A percentile compares a stretch with the other conserved stretches of the same genome.
Evolutionary conservation across 2,329 filamentous ascomycete genomes (phyloP).

Genomic region (Epicoccum sorghinum): DNA sequence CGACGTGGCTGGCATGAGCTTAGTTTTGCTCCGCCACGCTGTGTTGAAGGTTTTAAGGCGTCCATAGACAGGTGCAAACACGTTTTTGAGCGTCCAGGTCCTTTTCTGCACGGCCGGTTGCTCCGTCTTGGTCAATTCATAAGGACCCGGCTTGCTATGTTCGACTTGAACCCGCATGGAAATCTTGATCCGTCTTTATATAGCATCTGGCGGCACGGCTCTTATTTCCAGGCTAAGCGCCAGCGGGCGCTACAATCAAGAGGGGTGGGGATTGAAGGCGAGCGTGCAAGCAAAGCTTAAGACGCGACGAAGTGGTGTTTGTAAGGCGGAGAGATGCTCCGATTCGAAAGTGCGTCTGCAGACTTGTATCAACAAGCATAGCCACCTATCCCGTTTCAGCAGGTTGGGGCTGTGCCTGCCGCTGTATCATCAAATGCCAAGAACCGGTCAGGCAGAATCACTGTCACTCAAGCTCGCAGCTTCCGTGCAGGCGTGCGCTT

Average conservation of each 20-base stretch:
- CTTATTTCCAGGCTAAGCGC: constrained; percentile 5
- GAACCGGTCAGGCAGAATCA: constrained; percentile 19
- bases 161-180: neutral
- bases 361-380: constrained; percentile 11
- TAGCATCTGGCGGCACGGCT: constrained; percentile 18
- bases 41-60: neutral
- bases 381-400: constrained; percentile 17
- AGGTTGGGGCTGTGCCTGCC: constrained; percentile 41
- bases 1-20: constrained; percentile 10
- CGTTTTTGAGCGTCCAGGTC: neutral
- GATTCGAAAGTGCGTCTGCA: constrained; percentile 7
- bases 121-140: constrained; percentile 1
- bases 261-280: neutral
- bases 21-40: constrained; percentile 4
- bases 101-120: neutral
- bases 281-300: neutral
- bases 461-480: constrained; percentile 34
- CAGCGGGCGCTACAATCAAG: neutral
- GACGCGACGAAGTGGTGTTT: neutral
- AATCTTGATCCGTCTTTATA: constrained; percentile 25
- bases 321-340: neutral
- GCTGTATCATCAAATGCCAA: constrained; percentile 36
- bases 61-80: constrained; percentile 1
- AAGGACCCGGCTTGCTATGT: neutral
- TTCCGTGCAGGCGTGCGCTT: constrained; percentile 40